Evolutionary conservation across 495 filamentous ascomycete species (phyloP).

Genomic region (Glutinoglossum americanum): DNA sequence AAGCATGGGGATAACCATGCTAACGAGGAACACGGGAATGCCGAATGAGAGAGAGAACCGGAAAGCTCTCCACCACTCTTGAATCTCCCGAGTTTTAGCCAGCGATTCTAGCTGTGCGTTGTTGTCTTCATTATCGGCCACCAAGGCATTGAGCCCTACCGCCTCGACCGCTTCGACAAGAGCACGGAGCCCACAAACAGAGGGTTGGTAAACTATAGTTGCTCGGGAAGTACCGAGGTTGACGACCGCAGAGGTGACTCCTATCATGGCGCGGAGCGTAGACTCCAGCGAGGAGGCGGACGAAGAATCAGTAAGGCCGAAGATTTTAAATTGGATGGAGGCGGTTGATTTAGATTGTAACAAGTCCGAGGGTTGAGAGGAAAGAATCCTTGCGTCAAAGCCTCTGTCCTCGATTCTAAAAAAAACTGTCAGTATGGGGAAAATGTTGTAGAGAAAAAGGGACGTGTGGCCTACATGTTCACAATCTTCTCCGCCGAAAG

Average conservation of each 20-base stretch:
- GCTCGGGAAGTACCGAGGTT: slow-evolving; percentile 45
- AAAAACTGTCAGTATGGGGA: neutral
- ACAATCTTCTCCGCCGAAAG: slow-evolving; percentile 50
- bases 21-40: slow-evolving; percentile 75
- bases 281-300: slow-evolving; percentile 53
- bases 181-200: slow-evolving; percentile 51
- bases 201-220: slow-evolving; percentile 45
- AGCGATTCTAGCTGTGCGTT: slow-evolving; percentile 92
- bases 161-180: slow-evolving; percentile 68
- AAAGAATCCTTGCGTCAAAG: slow-evolving; percentile 71
- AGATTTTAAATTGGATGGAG: slow-evolving; percentile 57
- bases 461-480: slow-evolving; percentile 24
- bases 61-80: slow-evolving; percentile 74
- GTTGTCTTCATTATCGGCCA: slow-evolving; percentile 83
- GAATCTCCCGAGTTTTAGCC: slow-evolving; percentile 88
- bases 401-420: slow-evolving; percentile 72
- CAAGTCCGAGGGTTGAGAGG: slow-evolving; percentile 19
- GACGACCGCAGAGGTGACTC: slow-evolving; percentile 51
- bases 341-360: slow-evolving; percentile 23
- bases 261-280: slow-evolving; percentile 37
- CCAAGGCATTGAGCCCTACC: slow-evolving; percentile 63
- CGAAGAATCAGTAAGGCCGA: slow-evolving; percentile 48
- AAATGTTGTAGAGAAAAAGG: neutral
- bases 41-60: slow-evolving; percentile 55
- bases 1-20: slow-evolving; percentile 76